These are phyloP conservation scores for Aphanomyces invadans DNA, from an alignment of 352 stramenopile species.

Conservation along the genomic window DNA sequence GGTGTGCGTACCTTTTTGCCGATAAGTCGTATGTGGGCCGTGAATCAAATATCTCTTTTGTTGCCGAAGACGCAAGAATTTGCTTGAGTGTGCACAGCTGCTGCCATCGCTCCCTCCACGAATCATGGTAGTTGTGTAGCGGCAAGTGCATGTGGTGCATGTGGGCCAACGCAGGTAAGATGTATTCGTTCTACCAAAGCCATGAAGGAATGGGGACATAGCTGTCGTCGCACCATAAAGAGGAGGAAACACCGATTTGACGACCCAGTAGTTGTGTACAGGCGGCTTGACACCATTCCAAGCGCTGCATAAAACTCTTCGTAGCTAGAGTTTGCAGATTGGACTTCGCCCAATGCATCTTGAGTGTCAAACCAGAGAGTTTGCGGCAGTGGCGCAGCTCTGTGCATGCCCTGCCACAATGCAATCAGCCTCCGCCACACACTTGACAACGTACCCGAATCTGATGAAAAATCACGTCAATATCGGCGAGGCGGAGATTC, in stretches of 20 bases:
- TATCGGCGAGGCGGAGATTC: background rate
- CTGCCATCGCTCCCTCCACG: conserved; percentile 2
- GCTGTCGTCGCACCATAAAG: no score
- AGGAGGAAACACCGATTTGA: background rate
- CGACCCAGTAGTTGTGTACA: background rate
- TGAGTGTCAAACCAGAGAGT: background rate
- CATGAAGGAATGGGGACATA: no score
- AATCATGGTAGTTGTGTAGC: background rate
- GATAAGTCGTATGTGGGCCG: background rate
- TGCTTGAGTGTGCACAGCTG: background rate
- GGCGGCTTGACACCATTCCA: background rate
- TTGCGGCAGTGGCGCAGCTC: background rate
- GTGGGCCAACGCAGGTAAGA: conserved; percentile 6
- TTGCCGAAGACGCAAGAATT: background rate
- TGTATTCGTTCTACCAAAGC: conserved; percentile 8
- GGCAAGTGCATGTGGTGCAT: conserved; percentile 1
- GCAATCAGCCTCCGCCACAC: background rate
- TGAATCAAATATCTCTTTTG: background rate
- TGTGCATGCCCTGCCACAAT: background rate
- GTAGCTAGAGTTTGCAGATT: background rate
- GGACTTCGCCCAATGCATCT: no score
- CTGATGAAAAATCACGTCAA: conserved; percentile 19
- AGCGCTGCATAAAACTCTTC: background rate
- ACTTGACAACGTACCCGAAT: conserved; percentile 8
- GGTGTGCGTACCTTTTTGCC: background rate